A percentile compares a stretch with the other conserved stretches of the same genome.
Evolutionary conservation across 176 grass and related monocot genomes (phyloP).

Genomic region (Raddia distichophylla): DNA sequence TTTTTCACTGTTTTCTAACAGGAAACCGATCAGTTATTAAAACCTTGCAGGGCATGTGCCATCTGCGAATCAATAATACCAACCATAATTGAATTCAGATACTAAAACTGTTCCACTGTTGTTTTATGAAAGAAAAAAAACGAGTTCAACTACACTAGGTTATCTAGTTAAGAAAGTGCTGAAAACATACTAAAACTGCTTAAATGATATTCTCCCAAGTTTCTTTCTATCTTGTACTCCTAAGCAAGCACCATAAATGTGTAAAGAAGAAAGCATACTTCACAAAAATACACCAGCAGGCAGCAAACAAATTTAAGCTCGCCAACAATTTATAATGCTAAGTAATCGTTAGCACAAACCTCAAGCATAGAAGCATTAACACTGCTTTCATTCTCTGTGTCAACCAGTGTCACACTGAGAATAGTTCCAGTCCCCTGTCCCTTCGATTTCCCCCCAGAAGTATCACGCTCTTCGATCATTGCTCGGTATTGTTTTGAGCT

Average conservation of each 20-base stretch:
- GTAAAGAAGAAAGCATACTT: constrained; percentile 8
- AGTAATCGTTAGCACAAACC: constrained; percentile 50
- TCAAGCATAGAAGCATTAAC: constrained; percentile 93
- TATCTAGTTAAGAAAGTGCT: background rate
- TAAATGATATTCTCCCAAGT: background rate
- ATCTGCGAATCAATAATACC: background rate
- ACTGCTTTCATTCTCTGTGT: constrained; percentile 70
- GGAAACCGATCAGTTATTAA: too few relatives aligned
- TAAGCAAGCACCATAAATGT: background rate
- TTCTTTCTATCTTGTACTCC: background rate
- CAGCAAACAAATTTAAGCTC: background rate
- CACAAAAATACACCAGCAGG: constrained; percentile 3
- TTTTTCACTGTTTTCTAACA: too few relatives aligned
- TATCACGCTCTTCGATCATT: constrained; percentile 91
- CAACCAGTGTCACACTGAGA: constrained; percentile 79
- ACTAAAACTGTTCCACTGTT: too few relatives aligned
- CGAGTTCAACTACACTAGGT: background rate
- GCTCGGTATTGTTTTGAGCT: constrained; percentile 79
- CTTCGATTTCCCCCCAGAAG: constrained; percentile 77
- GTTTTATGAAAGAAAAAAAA: background rate
- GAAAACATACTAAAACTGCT: background rate
- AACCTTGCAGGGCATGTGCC: background rate
- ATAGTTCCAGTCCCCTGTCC: constrained; percentile 83
- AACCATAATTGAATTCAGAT: background rate
- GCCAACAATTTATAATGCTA: background rate